phyloP scores from a whole-genome alignment of 345 rosid species.

The Odontarrhena argentea region DNA sequence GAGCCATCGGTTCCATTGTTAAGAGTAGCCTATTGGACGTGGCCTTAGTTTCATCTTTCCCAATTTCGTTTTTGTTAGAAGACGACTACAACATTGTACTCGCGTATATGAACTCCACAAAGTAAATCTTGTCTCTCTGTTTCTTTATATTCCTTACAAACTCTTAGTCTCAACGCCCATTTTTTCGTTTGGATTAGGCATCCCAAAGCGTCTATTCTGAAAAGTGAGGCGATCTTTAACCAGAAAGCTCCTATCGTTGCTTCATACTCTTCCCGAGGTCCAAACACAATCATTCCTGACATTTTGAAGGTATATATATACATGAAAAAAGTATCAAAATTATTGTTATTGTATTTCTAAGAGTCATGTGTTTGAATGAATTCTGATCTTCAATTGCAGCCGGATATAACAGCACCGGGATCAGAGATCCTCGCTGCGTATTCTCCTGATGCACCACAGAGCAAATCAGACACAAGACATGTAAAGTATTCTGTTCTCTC shows the following conservation, averaged over 20 bases:
- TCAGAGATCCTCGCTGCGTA: constrained; percentile 59
- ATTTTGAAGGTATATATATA: constrained; percentile 48
- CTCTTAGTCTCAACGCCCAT: not conserved
- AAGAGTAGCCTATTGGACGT: not conserved
- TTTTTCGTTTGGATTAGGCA: constrained; percentile 4
- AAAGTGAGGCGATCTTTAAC: constrained; percentile 37
- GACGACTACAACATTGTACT: constrained; percentile 10
- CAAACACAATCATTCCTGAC: constrained; percentile 48
- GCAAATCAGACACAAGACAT: constrained; percentile 31
- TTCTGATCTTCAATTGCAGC: constrained; percentile 42
- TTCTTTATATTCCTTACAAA: not conserved
- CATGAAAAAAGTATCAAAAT: not conserved
- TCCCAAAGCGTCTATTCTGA: constrained; percentile 40
- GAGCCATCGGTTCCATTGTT: constrained; percentile 38
- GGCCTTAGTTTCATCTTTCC: constrained; percentile 35
- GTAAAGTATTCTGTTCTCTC: constrained; percentile 34
- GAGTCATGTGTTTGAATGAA: not conserved
- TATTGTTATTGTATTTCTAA: not conserved
- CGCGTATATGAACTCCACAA: constrained; percentile 41
- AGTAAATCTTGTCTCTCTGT: constrained; percentile 30
- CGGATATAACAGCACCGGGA: constrained; percentile 64
- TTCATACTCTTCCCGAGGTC: constrained; percentile 60
- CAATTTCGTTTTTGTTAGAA: constrained; percentile 25
- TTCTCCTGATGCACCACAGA: constrained; percentile 33
- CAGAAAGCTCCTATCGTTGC: constrained; percentile 42